Percentiles rank a stretch among this genome's conserved stretches.
Conservation (phyloP, 2,329 filamentous ascomycete species). For the Aspergillus puulaauensis region DNA sequence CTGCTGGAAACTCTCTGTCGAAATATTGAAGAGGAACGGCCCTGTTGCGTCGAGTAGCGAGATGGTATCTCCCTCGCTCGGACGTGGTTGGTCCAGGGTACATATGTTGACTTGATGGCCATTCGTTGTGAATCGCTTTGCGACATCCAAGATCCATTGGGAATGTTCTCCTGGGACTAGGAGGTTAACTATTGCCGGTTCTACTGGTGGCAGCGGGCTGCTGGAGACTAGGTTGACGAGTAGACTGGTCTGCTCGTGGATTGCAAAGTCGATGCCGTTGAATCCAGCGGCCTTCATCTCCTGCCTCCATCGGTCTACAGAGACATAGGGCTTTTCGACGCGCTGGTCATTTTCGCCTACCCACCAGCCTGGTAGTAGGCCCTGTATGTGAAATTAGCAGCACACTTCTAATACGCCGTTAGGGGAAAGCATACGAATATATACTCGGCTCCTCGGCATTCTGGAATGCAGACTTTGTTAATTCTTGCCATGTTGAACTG, state of each 20-base stretch:
- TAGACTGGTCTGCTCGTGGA: background rate
- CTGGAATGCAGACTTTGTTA: too few relatives aligned
- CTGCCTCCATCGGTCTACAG: background rate
- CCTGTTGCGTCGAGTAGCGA: slow-evolving; percentile 7
- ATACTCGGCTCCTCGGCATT: background rate
- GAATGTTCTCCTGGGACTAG: background rate
- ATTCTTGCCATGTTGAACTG: too few relatives aligned
- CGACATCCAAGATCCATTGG: background rate
- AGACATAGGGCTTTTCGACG: background rate
- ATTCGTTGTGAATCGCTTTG: background rate
- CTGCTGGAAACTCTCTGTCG: background rate
- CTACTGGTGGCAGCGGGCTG: fast-evolving
- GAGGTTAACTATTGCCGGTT: background rate
- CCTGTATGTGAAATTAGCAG: background rate
- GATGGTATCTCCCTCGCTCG: background rate
- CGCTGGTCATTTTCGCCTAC: slow-evolving; percentile 2
- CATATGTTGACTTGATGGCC: background rate
- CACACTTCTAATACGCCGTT: too few relatives aligned
- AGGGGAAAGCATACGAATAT: background rate
- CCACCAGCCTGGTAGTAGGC: slow-evolving; percentile 12
- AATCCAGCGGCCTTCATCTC: slow-evolving; percentile 4
- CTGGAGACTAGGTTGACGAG: background rate
- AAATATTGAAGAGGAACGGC: background rate
- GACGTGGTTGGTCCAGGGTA: background rate
- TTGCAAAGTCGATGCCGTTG: background rate